Conservation (phyloP, 352 stramenopile species). For the Globisporangium radiosum region DNA sequence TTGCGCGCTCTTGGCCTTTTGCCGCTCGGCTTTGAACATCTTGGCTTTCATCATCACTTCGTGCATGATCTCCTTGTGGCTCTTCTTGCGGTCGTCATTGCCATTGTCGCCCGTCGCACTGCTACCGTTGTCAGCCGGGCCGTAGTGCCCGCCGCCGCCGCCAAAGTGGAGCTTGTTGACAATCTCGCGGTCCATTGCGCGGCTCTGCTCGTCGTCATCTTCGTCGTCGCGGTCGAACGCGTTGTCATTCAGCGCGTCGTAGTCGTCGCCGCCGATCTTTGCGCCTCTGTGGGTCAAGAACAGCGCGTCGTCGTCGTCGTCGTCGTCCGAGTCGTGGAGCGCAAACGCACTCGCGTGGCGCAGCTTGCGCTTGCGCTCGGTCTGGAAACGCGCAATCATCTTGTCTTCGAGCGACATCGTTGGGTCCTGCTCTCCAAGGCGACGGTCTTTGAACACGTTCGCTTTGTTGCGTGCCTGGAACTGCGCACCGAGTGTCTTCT, state of each 20-base stretch:
- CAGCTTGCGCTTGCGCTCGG: slow-evolving; percentile 81
- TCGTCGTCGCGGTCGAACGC: slow-evolving; percentile 41
- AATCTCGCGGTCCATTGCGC: slow-evolving; percentile 74
- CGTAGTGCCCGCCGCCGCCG: slow-evolving; percentile 25
- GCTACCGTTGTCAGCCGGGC: not conserved
- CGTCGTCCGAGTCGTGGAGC: slow-evolving; percentile 76
- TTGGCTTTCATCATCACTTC: slow-evolving; percentile 91
- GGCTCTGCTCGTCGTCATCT: slow-evolving; percentile 69
- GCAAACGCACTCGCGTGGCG: slow-evolving; percentile 68
- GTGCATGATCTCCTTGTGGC: slow-evolving; percentile 87
- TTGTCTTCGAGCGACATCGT: slow-evolving; percentile 89
- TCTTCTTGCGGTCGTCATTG: slow-evolving; percentile 54
- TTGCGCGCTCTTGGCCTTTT: slow-evolving; percentile 81
- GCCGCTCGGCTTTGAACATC: slow-evolving; percentile 82
- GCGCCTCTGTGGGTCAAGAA: slow-evolving; percentile 74
- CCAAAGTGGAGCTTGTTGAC: slow-evolving; percentile 86
- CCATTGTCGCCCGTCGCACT: slow-evolving; percentile 9
- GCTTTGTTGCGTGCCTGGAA: slow-evolving; percentile 81
- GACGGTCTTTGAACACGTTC: slow-evolving; percentile 85
- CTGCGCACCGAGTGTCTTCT: slow-evolving; percentile 81
- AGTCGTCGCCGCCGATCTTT: slow-evolving; percentile 70
- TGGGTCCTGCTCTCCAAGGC: slow-evolving; percentile 78
- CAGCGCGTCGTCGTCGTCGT: slow-evolving; percentile 55
- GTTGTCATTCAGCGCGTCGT: slow-evolving; percentile 43
- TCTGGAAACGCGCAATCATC: slow-evolving; percentile 89